Base-by-base conservation (phyloP, 306 rosid species). In the Astragalus glycyphyllos region DNA sequence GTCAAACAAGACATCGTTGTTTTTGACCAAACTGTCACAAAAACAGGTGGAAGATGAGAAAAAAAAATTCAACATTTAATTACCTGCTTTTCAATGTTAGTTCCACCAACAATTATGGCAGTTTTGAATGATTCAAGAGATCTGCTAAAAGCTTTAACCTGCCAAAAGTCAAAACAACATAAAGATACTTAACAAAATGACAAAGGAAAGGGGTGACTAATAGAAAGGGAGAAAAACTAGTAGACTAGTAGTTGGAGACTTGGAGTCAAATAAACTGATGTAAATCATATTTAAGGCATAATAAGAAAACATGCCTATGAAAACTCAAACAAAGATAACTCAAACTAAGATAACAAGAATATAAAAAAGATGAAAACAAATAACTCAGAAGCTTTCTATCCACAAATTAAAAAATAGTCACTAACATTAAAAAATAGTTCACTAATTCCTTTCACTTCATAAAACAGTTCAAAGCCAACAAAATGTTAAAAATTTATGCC, bases 21-120 rank as follows among this genome's bases (percentile, higher is more conserved):
- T 69, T 45, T 47, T 32, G 8, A 46, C 37, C 57, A 74, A 65
- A 48, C 46, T 67, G n/a, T 40, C 12, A 31, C 12, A 70, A 62
- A 56, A 50, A 11, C 17, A 26, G 74, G 76, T 15, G 44, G 8
- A 31, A 45, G 16, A 41, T 38, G 42, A 47, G 49, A 58, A 41
- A 61, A 73, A 73, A 11, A 15, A 69, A 42, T 8, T n/a, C 31
- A 56, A 50, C 64, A 65, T 51, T 62, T 66, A 74, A 78, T 80
- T 77, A 90, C 97, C 97, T 90, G 97, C 64, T 88, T 91, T 57
- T 83, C 80, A 68, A 90, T 84, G 75, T 90, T 88, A 35, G 95
- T 88, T 74, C 97, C 97, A 40, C 97, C 97, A 60, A 90, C 97
- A 82, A 88, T 89, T 59, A 90, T 86, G 31, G 97, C 95, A 68